phyloP scores from a whole-genome alignment of 768 basidiomycete species.

The Cystofilobasidium ferigula region DNA sequence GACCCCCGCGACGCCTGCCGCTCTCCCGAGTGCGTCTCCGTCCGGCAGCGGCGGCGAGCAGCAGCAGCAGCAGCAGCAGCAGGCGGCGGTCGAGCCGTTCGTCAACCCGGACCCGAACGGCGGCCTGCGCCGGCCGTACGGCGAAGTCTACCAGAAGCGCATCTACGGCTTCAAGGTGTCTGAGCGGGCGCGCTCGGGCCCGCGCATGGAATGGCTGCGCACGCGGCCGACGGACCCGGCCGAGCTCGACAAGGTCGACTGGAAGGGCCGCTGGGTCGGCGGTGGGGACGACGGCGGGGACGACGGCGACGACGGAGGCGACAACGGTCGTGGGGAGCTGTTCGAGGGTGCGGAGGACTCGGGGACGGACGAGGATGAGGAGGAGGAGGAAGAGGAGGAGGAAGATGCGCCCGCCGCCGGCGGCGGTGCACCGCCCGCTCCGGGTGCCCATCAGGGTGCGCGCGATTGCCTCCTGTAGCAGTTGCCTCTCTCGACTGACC shows the following conservation, averaged over 20 bases:
- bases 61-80: constrained; percentile 4
- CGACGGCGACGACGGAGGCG: constrained; percentile 40
- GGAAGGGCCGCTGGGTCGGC: constrained; percentile 67
- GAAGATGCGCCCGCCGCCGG: background rate
- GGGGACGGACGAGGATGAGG: constrained; percentile 19
- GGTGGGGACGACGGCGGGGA: constrained; percentile 35
- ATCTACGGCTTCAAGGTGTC: constrained; percentile 98
- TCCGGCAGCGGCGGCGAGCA: constrained; percentile 31
- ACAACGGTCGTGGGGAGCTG: constrained; percentile 19
- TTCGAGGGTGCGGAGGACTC: constrained; percentile 19
- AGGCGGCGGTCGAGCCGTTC: constrained; percentile 44
- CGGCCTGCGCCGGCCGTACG: constrained; percentile 68
- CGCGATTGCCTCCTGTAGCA: background rate
- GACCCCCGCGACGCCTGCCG: constrained; percentile 37
- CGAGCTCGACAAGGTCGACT: constrained; percentile 79
- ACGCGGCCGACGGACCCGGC: constrained; percentile 66
- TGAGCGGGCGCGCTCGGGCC: constrained; percentile 86
- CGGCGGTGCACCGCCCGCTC: background rate
- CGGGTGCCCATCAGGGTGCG: background rate
- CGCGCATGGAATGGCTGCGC: constrained; percentile 93
- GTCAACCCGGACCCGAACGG: constrained; percentile 66
- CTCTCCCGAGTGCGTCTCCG: constrained; percentile 2
- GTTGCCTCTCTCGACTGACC: background rate
- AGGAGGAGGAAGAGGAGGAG: constrained; percentile 23
- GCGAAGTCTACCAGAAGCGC: constrained; percentile 75